Conservation (phyloP, 148 eudicot species). For the Rhododendron vialii region DNA sequence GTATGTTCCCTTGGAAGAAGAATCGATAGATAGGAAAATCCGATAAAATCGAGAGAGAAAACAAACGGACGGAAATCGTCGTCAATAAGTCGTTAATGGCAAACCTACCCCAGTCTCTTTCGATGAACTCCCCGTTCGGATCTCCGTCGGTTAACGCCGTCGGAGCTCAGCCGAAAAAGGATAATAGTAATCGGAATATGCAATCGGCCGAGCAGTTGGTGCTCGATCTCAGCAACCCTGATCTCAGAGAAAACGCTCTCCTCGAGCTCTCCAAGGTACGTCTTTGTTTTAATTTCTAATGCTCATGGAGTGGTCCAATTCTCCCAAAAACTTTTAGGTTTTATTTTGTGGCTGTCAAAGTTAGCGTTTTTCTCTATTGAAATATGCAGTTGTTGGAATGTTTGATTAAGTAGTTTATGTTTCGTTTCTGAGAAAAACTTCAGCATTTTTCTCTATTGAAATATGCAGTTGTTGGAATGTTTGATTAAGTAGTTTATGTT, state of each 20-base stretch:
- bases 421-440: background rate
- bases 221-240: conserved; percentile 80
- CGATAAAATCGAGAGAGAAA: background rate
- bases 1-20: background rate
- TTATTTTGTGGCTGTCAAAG: background rate
- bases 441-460: background rate
- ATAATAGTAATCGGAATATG: conserved; percentile 47
- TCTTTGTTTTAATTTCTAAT: background rate
- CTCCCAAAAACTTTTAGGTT: background rate
- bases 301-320: background rate
- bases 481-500: background rate
- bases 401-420: background rate
- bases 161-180: conserved; percentile 29
- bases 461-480: background rate
- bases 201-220: conserved; percentile 77
- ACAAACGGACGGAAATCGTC: background rate
- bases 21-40: background rate
- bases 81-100: no score
- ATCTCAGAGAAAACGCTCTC: conserved; percentile 86
- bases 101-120: conserved; percentile 44
- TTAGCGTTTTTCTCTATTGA: background rate
- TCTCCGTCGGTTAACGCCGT: conserved; percentile 15
- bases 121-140: conserved; percentile 35
- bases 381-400: background rate
- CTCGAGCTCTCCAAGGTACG: conserved; percentile 84